Evolutionary conservation across 2,329 filamentous ascomycete species (phyloP).

Genomic region (Fusarium newnesense): DNA sequence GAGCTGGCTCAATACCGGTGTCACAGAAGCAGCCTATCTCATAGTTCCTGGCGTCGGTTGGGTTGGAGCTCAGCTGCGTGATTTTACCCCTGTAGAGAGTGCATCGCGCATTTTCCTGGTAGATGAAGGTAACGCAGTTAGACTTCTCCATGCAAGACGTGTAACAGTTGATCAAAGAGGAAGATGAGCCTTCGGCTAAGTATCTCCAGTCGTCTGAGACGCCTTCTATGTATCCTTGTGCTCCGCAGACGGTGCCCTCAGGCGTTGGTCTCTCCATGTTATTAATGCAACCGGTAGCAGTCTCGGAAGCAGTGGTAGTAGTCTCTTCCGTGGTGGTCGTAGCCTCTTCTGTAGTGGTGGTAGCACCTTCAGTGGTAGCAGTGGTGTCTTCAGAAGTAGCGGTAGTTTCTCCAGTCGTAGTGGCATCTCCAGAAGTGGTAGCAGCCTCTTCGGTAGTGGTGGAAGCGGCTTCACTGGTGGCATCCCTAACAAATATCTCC

Average conservation of each 20-base stretch:
- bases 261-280: neutral
- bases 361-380: neutral
- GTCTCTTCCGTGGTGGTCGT: neutral
- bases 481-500: neutral
- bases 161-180: neutral
- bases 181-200: neutral
- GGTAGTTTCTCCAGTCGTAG: neutral
- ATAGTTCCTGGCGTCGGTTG: neutral
- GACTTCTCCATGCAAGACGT: neutral
- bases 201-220: neutral
- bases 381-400: neutral
- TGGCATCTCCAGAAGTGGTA: neutral
- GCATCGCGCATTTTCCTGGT: neutral
- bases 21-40: conserved; percentile 10
- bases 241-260: neutral
- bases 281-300: neutral
- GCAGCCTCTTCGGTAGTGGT: neutral
- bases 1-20: neutral
- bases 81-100: neutral
- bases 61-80: neutral
- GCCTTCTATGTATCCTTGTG: fast-evolving
- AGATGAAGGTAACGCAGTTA: neutral
- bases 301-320: neutral
- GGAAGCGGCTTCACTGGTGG: neutral
- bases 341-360: neutral